phyloP scores from a whole-genome alignment of 2,329 filamentous ascomycete species.

The Fusarium sp. region DNA sequence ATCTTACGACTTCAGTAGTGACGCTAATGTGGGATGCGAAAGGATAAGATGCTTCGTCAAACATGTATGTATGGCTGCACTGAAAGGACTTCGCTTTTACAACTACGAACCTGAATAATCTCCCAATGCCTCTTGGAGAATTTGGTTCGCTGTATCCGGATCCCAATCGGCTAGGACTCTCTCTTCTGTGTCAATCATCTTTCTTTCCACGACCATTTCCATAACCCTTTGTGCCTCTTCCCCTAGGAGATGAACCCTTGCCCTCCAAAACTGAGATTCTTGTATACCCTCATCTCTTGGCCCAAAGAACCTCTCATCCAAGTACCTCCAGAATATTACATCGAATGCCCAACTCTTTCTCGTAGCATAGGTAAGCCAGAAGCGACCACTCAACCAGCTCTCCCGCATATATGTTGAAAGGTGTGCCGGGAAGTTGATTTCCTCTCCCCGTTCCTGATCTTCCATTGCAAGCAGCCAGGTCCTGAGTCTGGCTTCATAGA shows the following conservation, averaged over 20 bases:
- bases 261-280: not conserved
- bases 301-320: not conserved
- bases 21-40: not conserved
- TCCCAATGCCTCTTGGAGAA: not conserved
- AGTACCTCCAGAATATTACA: not conserved
- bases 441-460: not conserved
- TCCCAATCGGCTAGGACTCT: not conserved
- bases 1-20: not conserved
- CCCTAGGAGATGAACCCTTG: not conserved
- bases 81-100: not conserved
- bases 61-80: not conserved
- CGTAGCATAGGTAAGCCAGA: not conserved
- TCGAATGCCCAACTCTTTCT: not conserved
- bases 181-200: not conserved
- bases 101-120: not conserved
- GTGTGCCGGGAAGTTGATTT: not conserved
- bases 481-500: not conserved
- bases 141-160: not conserved
- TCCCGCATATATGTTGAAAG: not conserved
- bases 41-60: not conserved
- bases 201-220: not conserved
- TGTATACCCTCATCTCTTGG: not conserved
- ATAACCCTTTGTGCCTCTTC: not conserved
- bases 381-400: not conserved
- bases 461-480: not conserved